phyloP scores from a whole-genome alignment of 2,329 filamentous ascomycete species.

The Colletotrichum gigasporum region DNA sequence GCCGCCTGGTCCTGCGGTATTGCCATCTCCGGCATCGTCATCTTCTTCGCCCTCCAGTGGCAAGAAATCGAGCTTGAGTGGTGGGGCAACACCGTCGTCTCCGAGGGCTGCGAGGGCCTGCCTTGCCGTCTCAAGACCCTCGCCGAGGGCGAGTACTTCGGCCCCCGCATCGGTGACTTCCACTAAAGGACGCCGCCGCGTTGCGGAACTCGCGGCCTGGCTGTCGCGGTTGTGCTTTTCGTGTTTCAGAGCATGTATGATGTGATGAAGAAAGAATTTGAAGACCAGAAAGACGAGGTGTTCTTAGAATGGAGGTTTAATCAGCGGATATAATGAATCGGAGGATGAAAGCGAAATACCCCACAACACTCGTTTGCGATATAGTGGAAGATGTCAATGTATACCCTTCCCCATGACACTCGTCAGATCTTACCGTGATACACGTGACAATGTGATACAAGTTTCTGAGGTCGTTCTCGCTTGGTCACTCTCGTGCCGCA shows the following conservation, averaged over 20 bases:
- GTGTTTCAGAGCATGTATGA: slow-evolving; percentile 4
- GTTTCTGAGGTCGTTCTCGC: too few species aligned
- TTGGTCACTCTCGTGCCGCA: too few species aligned
- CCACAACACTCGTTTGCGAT: slow-evolving; percentile 12
- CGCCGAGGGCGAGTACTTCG: slow-evolving; percentile 42
- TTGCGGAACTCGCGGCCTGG: background rate
- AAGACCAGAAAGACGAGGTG: background rate
- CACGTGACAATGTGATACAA: too few species aligned
- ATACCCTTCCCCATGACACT: background rate
- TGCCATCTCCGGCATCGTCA: slow-evolving; percentile 55
- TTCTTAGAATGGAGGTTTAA: background rate
- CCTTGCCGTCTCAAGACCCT: slow-evolving; percentile 36
- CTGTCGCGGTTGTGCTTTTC: background rate
- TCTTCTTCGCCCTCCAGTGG: slow-evolving; percentile 58
- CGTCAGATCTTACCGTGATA: too few species aligned
- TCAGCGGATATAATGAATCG: background rate
- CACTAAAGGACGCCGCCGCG: background rate
- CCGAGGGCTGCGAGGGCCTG: slow-evolving; percentile 39
- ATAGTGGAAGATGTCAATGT: background rate
- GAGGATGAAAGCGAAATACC: slow-evolving; percentile 14
- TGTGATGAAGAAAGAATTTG: background rate
- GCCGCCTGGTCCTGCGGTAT: slow-evolving; percentile 55
- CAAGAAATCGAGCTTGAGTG: slow-evolving; percentile 47
- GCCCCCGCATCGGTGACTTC: slow-evolving; percentile 36
- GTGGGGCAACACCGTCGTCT: slow-evolving; percentile 53